phyloP scores from a whole-genome alignment of 2,329 filamentous ascomycete genomes.

The Talaromyces amestolkiae region DNA sequence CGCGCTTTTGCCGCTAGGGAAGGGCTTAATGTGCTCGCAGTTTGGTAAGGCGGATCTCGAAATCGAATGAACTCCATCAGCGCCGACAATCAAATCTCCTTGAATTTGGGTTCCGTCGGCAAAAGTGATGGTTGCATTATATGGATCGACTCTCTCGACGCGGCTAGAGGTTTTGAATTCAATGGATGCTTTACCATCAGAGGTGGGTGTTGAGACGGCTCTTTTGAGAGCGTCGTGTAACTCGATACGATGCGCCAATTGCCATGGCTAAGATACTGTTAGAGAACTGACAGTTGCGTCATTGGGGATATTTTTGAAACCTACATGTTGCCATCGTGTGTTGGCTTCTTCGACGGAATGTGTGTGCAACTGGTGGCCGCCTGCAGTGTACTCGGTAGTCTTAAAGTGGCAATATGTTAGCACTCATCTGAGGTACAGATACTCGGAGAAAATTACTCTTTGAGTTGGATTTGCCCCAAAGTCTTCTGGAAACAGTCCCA shows the following conservation, averaged over 20 bases:
- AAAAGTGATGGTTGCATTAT: conserved; percentile 44
- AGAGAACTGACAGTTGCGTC: background rate
- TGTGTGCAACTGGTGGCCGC: conserved; percentile 35
- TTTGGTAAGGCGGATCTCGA: conserved; percentile 25
- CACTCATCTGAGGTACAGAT: background rate
- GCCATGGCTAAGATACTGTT: conserved; percentile 41
- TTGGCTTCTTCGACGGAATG: conserved; percentile 28
- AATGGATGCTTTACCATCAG: conserved; percentile 36
- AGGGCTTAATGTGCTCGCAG: conserved; percentile 33
- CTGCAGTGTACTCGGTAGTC: conserved; percentile 39
- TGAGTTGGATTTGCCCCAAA: conserved; percentile 41
- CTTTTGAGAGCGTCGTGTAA: conserved; percentile 55
- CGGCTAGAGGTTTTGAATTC: conserved; percentile 43
- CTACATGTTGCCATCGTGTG: conserved; percentile 33
- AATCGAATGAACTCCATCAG: conserved; percentile 52
- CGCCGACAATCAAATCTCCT: conserved; percentile 55
- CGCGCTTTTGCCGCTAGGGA: conserved; percentile 54
- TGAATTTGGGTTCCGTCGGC: conserved; percentile 44
- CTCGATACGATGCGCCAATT: conserved; percentile 53
- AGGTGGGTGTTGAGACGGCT: conserved; percentile 39
- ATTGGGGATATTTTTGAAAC: conserved; percentile 3
- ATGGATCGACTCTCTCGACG: conserved; percentile 46
- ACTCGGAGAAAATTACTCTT: conserved; percentile 21
- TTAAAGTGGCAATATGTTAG: conserved; percentile 21
- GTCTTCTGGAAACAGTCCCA: conserved; percentile 43